phyloP scores from a whole-genome alignment of 495 filamentous ascomycete species.

The Jackrogersella multiformis region DNA sequence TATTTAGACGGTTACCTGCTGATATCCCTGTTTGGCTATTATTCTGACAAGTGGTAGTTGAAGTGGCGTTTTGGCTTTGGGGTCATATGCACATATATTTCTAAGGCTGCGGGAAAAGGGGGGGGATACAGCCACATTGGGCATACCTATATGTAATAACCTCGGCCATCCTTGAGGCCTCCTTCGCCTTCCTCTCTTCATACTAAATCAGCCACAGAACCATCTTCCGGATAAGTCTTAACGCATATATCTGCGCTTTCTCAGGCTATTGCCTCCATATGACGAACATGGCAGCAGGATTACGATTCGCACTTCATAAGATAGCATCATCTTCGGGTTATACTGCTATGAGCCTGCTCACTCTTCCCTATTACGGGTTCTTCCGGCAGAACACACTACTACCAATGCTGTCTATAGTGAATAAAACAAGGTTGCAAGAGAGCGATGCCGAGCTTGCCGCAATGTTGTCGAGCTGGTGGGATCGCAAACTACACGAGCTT shows the following conservation, averaged over 20 bases:
- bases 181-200: no score
- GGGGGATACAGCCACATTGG: no score
- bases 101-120: not conserved
- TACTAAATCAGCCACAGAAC: no score
- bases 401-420: constrained; percentile 22
- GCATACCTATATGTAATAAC: no score
- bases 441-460: constrained; percentile 6
- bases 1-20: no score
- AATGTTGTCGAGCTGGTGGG: constrained; percentile 39
- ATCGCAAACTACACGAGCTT: constrained; percentile 44
- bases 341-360: constrained; percentile 13
- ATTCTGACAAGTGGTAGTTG: no score
- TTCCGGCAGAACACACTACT: constrained; percentile 30
- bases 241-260: no score
- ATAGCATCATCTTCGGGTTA: constrained; percentile 7
- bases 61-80: no score
- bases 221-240: no score
- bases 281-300: not conserved
- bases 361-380: constrained; percentile 30
- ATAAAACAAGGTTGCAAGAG: not conserved
- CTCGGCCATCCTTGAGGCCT: no score
- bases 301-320: not conserved
- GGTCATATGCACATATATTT: not conserved
- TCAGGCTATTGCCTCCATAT: not conserved
- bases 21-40: no score